phyloP scores from a whole-genome alignment of 805 yeast species.

The Candida railenensis region DNA sequence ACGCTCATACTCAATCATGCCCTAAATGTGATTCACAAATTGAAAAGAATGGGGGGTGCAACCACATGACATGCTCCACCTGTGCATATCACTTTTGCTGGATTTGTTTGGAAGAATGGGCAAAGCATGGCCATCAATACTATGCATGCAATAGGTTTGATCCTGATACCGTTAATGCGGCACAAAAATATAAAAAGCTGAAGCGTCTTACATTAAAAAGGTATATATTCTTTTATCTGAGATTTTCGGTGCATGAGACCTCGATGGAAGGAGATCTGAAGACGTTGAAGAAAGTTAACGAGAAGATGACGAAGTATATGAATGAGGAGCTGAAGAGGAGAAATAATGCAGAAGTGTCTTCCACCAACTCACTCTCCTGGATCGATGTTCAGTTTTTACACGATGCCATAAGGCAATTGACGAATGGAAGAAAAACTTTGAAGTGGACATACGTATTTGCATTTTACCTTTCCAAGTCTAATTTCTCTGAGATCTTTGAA shows the following conservation, averaged over 20 bases:
- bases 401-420: constrained; percentile 64
- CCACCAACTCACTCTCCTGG: constrained; percentile 53
- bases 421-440: constrained; percentile 69
- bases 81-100: constrained; percentile 87
- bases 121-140: constrained; percentile 57
- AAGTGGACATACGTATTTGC: constrained; percentile 92
- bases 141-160: constrained; percentile 66
- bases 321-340: constrained; percentile 42
- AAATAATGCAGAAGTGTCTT: constrained; percentile 17
- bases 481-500: constrained; percentile 64
- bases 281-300: constrained; percentile 61
- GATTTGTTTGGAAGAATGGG: constrained; percentile 85
- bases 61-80: constrained; percentile 87
- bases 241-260: constrained; percentile 72
- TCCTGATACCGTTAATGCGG: constrained; percentile 32
- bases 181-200: constrained; percentile 37
- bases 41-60: constrained; percentile 96
- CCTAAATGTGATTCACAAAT: constrained; percentile 78
- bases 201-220: constrained; percentile 54
- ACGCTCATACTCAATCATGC: constrained; percentile 80
- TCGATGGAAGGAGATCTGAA: constrained; percentile 72
- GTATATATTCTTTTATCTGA: constrained; percentile 72
- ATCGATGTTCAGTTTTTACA: constrained; percentile 82
- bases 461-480: constrained; percentile 56
- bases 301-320: constrained; percentile 64